Conservation (phyloP, 768 basidiomycete genomes). For the Plicaturopsis crispa region DNA sequence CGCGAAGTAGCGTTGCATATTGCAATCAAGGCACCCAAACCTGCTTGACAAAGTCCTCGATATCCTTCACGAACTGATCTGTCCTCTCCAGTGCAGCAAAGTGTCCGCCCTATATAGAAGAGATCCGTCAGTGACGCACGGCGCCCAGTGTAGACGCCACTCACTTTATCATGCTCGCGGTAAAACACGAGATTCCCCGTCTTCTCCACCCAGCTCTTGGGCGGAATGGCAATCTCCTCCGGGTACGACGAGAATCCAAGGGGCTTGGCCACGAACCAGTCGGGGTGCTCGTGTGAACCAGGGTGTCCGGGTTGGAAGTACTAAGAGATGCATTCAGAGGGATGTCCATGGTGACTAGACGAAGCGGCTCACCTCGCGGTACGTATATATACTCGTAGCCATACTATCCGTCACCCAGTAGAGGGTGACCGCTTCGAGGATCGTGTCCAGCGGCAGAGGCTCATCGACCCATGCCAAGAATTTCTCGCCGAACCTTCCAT, state of each 20-base stretch:
- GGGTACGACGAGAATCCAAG: conserved; percentile 21
- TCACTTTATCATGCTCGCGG: conserved; percentile 14
- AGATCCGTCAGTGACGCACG: too few relatives aligned
- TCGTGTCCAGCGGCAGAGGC: conserved; percentile 10
- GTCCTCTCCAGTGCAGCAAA: too few relatives aligned
- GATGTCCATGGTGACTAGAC: neutral
- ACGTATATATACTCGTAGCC: conserved; percentile 17
- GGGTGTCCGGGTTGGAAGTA: too few relatives aligned
- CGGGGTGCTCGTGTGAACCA: conserved; percentile 1
- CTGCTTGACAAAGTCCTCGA: too few relatives aligned
- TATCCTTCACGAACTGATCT: too few relatives aligned
- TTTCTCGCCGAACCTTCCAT: conserved; percentile 25
- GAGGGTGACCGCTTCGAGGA: conserved; percentile 17
- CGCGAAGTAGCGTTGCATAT: too few relatives aligned
- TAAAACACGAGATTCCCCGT: conserved; percentile 18
- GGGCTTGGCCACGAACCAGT: conserved; percentile 11
- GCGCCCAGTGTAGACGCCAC: neutral
- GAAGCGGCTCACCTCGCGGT: conserved; percentile 11
- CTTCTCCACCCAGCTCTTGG: conserved; percentile 17
- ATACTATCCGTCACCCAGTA: conserved; percentile 21
- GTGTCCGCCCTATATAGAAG: too few relatives aligned
- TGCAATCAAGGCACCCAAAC: too few relatives aligned
- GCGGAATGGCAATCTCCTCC: conserved; percentile 17
- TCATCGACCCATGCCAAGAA: conserved; percentile 18
- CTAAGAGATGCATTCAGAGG: neutral